Percentiles rank a stretch among this genome's conserved stretches.
Evolutionary conservation across 306 rosid species (phyloP).

Genomic region (Vigna trinervia): DNA sequence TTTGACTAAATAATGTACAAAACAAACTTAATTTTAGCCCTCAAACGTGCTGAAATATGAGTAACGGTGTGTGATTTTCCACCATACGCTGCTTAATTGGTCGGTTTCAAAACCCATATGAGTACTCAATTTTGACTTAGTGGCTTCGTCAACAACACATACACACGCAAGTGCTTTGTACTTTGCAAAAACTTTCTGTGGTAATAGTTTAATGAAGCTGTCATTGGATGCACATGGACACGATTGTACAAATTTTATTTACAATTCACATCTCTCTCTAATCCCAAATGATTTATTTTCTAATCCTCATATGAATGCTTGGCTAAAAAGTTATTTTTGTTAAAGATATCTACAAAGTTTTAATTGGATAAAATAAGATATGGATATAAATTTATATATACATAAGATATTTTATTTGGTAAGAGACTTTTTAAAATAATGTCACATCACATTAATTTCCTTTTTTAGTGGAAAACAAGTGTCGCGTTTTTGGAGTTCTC

Average conservation of each 20-base stretch:
- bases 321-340: background rate
- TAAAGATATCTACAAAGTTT: too few species aligned
- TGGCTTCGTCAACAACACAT: background rate
- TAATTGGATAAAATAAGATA: too few species aligned
- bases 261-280: background rate
- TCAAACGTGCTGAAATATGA: conserved; percentile 35
- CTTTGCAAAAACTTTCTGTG: conserved; percentile 1
- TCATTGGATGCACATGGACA: conserved; percentile 42
- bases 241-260: background rate
- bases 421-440: too few species aligned
- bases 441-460: too few species aligned
- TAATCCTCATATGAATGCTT: background rate
- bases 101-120: conserved; percentile 35
- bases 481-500: too few species aligned
- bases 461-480: too few species aligned
- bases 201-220: conserved; percentile 28
- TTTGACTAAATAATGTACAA: conserved; percentile 38
- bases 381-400: too few species aligned
- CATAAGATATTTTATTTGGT: too few species aligned
- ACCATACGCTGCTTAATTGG: conserved; percentile 17
- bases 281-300: conserved; percentile 11
- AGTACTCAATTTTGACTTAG: conserved; percentile 33
- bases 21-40: background rate
- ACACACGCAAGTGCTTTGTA: conserved; percentile 28
- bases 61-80: conserved; percentile 12